A percentile compares a stretch with the other conserved stretches of the same genome.
phyloP scores from a whole-genome alignment of 179 eudicot genomes.

The Heliamphora pulchella region DNA sequence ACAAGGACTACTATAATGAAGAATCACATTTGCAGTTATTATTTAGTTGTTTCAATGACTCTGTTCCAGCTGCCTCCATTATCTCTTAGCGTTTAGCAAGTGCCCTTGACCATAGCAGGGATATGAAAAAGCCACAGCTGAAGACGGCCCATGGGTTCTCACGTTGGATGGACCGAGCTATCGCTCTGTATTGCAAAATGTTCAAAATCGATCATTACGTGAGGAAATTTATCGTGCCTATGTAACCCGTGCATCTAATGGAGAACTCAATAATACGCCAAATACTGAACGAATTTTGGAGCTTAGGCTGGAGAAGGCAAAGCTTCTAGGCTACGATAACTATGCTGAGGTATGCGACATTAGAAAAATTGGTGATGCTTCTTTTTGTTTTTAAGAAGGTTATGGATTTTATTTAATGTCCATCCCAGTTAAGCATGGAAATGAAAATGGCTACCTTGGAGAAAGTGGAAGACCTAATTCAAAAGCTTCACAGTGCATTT shows the following conservation, averaged over 20 bases:
- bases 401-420: slow-evolving; percentile 6
- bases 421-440: slow-evolving; percentile 72
- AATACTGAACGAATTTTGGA: slow-evolving; percentile 62
- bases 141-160: slow-evolving; percentile 77
- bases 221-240: slow-evolving; percentile 79
- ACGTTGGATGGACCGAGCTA: slow-evolving; percentile 78
- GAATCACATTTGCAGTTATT: not conserved
- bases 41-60: not conserved
- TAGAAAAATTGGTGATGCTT: not conserved
- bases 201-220: slow-evolving; percentile 54
- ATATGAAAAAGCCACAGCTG: slow-evolving; percentile 74
- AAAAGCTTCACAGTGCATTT: slow-evolving; percentile 70
- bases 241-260: slow-evolving; percentile 73
- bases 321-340: slow-evolving; percentile 72
- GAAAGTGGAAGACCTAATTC: slow-evolving; percentile 74
- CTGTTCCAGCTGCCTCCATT: not conserved
- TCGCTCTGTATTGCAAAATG: slow-evolving; percentile 75
- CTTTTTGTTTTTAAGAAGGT: not conserved
- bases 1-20: not conserved
- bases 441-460: slow-evolving; percentile 84
- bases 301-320: slow-evolving; percentile 68
- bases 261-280: slow-evolving; percentile 67
- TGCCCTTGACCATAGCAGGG: slow-evolving; percentile 35
- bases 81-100: not conserved
- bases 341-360: slow-evolving; percentile 58